Base-by-base conservation (phyloP, 2,329 filamentous ascomycete species). In the Neopestalotiopsis sp. region DNA sequence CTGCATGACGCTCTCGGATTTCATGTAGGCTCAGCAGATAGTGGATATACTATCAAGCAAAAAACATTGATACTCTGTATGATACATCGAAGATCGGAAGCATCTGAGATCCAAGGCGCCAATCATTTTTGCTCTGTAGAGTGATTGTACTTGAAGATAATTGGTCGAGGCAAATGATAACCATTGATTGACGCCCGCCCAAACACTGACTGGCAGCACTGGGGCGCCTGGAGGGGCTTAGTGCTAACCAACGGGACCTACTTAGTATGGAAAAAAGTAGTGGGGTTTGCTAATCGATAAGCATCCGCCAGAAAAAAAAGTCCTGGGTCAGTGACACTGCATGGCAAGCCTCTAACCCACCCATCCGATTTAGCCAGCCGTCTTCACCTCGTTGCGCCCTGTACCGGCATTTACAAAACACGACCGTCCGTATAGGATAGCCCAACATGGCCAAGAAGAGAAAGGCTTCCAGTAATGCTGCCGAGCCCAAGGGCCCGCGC, bases 371-470 rank as follows among this genome's bases (percentile, higher is more conserved):
- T n/a, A 53, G 14, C 17, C 9, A 24, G 4, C 2, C n/a, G n/a
- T 53, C 20, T 9, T 9, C 45, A 49, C 14, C 17, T 49, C 17
- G 45, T 49, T n/a, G 13, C 45, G 14, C 45, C 20, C 45, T 20
- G 17, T n/a, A 14, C 42, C 14, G 14, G n/a, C 57, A 9, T 30
- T 59, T 10, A 28, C 13, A 14, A 59, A 30, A 1, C 3, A 9
- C 57, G 13, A 59, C 57, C 2, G 5, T 13, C 57, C 24, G 5
- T 58, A 34, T 24, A 59, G 17, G 17, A 14, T n/a, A 10, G 40
- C 34, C 53, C 63, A 79, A 40, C 57, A 91, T 91, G 89, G 88
- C 81, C 10, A 90, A 89, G 74, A 91, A 90, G 77, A 91, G 93
- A 86, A 96, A 95, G 84, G 91, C 89, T 1, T 84, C 87, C 28